phyloP scores from a whole-genome alignment of 2,329 filamentous ascomycete species.

The Cadophora luteo-olivacea region DNA sequence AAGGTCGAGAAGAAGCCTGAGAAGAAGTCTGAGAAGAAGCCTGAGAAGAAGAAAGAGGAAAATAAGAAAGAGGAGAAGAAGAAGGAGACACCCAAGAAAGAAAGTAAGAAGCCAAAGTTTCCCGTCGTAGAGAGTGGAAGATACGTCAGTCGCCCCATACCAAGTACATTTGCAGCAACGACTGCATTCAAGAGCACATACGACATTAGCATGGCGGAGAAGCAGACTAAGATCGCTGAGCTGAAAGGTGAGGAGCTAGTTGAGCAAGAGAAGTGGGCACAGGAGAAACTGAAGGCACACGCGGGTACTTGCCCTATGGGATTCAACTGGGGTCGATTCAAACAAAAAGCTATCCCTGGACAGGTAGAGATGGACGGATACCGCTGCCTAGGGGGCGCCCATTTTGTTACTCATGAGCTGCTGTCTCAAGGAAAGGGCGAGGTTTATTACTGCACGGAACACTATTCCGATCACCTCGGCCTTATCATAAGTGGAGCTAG shows the following conservation, averaged over 20 bases:
- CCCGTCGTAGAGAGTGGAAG: neutral
- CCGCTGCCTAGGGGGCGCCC: neutral
- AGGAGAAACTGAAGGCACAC: neutral
- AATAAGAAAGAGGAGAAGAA: neutral
- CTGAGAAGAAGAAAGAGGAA: neutral
- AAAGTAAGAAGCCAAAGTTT: neutral
- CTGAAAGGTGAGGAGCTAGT: neutral
- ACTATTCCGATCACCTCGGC: neutral
- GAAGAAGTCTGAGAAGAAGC: neutral
- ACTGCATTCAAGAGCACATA: conserved; percentile 1
- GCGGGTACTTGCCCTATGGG: conserved; percentile 2
- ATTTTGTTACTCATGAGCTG: neutral
- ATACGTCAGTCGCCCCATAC: neutral
- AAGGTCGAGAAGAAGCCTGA: neutral
- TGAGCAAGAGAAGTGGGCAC: neutral
- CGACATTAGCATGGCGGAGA: conserved; percentile 6
- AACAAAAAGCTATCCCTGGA: neutral
- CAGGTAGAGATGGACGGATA: neutral
- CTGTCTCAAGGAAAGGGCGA: neutral
- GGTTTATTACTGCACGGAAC: neutral
- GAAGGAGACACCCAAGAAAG: neutral
- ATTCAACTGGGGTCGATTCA: neutral
- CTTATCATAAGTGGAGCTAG: neutral
- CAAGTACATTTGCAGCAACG: neutral
- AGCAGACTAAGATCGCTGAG: neutral